Evolutionary conservation across 345 rosid species (phyloP), one percentile per base, ranked within the genome.

Genomic region (Balakata baccata): DNA sequence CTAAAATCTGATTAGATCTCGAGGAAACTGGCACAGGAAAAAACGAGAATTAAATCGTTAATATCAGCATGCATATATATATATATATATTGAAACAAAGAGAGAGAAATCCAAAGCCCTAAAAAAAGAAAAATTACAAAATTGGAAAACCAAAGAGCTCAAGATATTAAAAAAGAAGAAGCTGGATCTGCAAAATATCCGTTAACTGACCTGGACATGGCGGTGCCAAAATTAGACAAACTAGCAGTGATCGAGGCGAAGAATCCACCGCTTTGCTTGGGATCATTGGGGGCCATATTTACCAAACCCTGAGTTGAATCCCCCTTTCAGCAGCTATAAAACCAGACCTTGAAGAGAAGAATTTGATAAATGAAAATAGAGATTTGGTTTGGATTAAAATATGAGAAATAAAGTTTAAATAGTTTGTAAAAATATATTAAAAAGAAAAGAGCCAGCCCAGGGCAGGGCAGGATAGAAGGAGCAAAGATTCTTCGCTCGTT

Each of bases 161-260:
- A 37, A 7, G 37, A 64, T 11, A 45, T 5, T 4, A 10, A 46
- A 29, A 6, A 17, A 22, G 39, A 10, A 29, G 37, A 13, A 41
- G 66, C 10, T 8, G 74, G 84, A 83, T 86, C 84, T 71, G 75
- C 68, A 14, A 63, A 46, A 39, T 79, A 94, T 97, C 97, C 97
- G 75, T 88, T 90, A 83, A 94, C 98, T 69, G 98, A 94, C 89
- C 92, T 94, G 84, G 88, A 75, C 97, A 94, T 86, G 70, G 89
- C 91, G 71, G 81, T 84, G 12, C 97, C 81, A 58, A 94, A 71
- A 86, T 73, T 94, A 73, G 98, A 86, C 76, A 92, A 77, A 70
- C 92, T 70, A 52, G 90, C 85, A 75, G 94, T 89, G 79, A 94
- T 83, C 51, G 98, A 90, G 0, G 97, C 77, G 82, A 94, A 92